Base-by-base conservation (phyloP, 73 alveolate species). In the Stentor coeruleus region DNA sequence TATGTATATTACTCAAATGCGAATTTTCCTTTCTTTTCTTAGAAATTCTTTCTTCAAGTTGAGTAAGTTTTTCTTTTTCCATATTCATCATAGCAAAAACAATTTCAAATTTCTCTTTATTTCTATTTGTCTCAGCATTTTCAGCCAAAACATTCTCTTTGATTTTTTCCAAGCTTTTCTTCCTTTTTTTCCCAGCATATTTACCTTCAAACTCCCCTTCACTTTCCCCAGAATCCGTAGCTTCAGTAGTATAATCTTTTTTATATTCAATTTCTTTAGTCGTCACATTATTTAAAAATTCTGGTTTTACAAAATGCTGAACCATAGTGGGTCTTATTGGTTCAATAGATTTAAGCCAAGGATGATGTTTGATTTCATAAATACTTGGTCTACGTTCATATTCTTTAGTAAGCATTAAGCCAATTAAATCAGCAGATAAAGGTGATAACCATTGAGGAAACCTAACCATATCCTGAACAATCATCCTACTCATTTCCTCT, bases 351-450 rank as follows among this genome's bases (percentile, higher is more conserved):
- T 49, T 6, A 49, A 49, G 66, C 66, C 66, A 49, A 49, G 28
- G 6, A 20, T 6, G 20, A 49, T 6, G 20, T 20, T 49, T 49
- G 66, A 49, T 20, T 20, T 11, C 20, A 6, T 11, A 49, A 20
- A 49, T 49, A 49, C 33, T 75, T 14, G 39, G 14, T 35, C 74
- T 75, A n/a, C 20, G 59, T 75, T 38, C 28, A 1, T n/a, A 39
- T 2, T 37, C 83, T 38, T 39, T 39, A 1, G 1, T 38, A 6
- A 75, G 38, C 26, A 39, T 15, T 39, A 6, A 37, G 14, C 28
- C 77, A 75, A 75, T 75, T 38, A 75, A 75, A 33, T 75, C 83
- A 20, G 14, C 39, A 6, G 83, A 14, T 2, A 26, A 31, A 15
- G 0, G 40, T 26, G 77, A 20, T 20, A 38, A 36, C 35, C 26